Conservation (phyloP, 495 filamentous ascomycete species). For the Aspergillus nidulans region DNA sequence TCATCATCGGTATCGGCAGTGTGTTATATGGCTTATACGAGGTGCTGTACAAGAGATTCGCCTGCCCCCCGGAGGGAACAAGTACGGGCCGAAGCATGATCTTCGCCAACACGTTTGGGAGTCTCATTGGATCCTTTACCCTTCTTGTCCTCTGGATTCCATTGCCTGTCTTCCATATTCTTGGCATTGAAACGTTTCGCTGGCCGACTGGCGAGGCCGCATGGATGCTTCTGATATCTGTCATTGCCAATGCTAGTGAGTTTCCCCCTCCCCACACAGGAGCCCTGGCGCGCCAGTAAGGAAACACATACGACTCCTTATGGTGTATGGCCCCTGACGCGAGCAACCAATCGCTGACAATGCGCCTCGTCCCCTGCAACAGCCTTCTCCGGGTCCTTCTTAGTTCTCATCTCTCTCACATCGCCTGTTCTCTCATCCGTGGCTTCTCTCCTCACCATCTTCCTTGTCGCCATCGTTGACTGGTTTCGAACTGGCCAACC, state of each 20-base stretch:
- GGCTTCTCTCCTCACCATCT: slow-evolving; percentile 90
- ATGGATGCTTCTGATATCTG: slow-evolving; percentile 72
- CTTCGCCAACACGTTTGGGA: slow-evolving; percentile 89
- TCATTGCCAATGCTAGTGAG: slow-evolving; percentile 77
- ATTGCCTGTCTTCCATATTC: slow-evolving; percentile 72
- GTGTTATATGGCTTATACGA: slow-evolving; percentile 96
- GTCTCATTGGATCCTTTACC: slow-evolving; percentile 79
- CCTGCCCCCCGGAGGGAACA: slow-evolving; percentile 87
- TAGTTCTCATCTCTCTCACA: slow-evolving; percentile 87
- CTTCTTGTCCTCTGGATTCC: slow-evolving; percentile 88
- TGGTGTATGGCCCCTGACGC: background rate
- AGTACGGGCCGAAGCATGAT: slow-evolving; percentile 78
- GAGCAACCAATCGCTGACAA: background rate
- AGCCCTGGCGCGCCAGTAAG: too few relatives aligned
- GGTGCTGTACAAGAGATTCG: slow-evolving; percentile 87
- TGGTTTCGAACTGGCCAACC: slow-evolving; percentile 76
- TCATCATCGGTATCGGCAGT: slow-evolving; percentile 89
- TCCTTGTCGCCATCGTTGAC: slow-evolving; percentile 88
- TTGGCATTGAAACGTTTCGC: slow-evolving; percentile 76
- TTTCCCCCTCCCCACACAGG: slow-evolving; percentile 9
- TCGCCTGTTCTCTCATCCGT: slow-evolving; percentile 89
- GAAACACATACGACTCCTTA: too few relatives aligned
- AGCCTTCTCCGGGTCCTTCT: slow-evolving; percentile 88
- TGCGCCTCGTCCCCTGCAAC: slow-evolving; percentile 1
- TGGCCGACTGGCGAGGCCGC: slow-evolving; percentile 71